Percentiles rank a stretch among this genome's conserved stretches.
Conservation (phyloP, 2,329 filamentous ascomycete genomes). For the Pleurostoma richardsiae region DNA sequence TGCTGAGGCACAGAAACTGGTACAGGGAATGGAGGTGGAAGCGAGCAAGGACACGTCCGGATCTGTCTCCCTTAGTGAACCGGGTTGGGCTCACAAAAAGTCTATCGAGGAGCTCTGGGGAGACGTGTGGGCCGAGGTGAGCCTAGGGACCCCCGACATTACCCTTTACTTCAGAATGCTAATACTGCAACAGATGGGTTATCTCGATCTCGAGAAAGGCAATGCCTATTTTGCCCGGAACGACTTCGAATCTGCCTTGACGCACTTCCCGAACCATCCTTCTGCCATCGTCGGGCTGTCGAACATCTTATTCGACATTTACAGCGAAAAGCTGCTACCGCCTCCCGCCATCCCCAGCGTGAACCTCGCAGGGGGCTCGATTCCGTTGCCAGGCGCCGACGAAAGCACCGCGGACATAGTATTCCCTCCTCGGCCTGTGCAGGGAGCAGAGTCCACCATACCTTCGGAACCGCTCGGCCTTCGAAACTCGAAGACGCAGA, state of each 20-base stretch:
- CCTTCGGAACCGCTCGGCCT: constrained; percentile 44
- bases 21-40: constrained; percentile 65
- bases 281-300: constrained; percentile 77
- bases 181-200: constrained; percentile 37
- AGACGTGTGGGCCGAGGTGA: constrained; percentile 77
- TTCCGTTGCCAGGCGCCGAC: constrained; percentile 11
- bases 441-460: constrained; percentile 17
- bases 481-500: constrained; percentile 15
- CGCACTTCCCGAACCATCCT: constrained; percentile 74
- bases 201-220: constrained; percentile 58
- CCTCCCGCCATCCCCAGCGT: constrained; percentile 46
- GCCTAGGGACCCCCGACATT: constrained; percentile 18
- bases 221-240: constrained; percentile 64
- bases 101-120: constrained; percentile 80
- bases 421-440: constrained; percentile 2
- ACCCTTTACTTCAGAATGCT: neutral
- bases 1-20: constrained; percentile 74
- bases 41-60: constrained; percentile 57
- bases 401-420: constrained; percentile 7
- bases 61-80: constrained; percentile 54
- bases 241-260: constrained; percentile 78
- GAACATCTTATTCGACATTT: constrained; percentile 81
- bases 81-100: constrained; percentile 74
- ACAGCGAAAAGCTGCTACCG: constrained; percentile 62
- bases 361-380: constrained; percentile 21